Evolutionary conservation across 768 basidiomycete genomes (phyloP).

Genomic region (Hysterangium stoloniferum): DNA sequence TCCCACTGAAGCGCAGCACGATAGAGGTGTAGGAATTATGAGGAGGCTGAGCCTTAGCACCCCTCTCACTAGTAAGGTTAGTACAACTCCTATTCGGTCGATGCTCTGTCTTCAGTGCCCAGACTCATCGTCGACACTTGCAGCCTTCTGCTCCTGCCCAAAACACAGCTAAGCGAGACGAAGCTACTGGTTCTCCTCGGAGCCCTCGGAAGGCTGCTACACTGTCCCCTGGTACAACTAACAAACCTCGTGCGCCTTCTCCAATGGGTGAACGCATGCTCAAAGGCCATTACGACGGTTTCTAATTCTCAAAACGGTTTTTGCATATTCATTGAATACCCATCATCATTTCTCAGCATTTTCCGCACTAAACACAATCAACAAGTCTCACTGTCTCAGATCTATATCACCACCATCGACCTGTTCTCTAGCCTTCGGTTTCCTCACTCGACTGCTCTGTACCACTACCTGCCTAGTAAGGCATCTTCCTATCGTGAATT

Average conservation of each 20-base stretch:
- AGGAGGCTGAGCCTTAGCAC: conserved; percentile 67
- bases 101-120: conserved; percentile 40
- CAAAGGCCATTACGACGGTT: conserved; percentile 87
- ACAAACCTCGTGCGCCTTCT: conserved; percentile 49
- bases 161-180: conserved; percentile 10
- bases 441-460: too few relatives aligned
- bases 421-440: neutral
- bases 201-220: conserved; percentile 55
- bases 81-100: conserved; percentile 16
- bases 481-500: too few relatives aligned
- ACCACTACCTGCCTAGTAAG: too few relatives aligned
- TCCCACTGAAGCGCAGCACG: conserved; percentile 40
- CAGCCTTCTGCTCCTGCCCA: conserved; percentile 8
- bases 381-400: neutral
- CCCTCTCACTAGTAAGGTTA: conserved; percentile 30
- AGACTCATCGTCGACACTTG: conserved; percentile 19
- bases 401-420: conserved; percentile 5
- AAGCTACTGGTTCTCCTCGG: neutral
- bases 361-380: neutral
- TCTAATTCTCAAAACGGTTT: conserved; percentile 35
- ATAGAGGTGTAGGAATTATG: conserved; percentile 64
- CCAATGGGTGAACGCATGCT: conserved; percentile 89
- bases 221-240: conserved; percentile 31
- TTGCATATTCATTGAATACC: conserved; percentile 1
- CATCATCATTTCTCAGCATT: conserved; percentile 1